phyloP scores from a whole-genome alignment of 129 eudicot species.

The Daucus carota region DNA sequence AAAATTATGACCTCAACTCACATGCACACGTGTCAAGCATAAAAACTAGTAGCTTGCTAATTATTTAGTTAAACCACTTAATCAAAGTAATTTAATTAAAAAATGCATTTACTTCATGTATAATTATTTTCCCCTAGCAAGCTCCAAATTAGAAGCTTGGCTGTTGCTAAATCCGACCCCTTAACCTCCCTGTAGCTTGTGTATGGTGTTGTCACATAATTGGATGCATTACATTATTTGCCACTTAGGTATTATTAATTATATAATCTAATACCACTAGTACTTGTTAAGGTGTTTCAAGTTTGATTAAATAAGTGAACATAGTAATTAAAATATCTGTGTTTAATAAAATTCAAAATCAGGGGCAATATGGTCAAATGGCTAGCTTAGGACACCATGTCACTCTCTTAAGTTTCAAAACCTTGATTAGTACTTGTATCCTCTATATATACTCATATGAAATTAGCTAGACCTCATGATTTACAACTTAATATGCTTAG shows the following conservation, averaged over 20 bases:
- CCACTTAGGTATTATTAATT: neutral
- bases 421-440: neutral
- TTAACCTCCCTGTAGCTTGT: neutral
- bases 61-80: neutral
- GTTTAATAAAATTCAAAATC: neutral
- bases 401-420: neutral
- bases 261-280: neutral
- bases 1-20: neutral
- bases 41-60: neutral
- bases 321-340: neutral
- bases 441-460: neutral
- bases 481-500: neutral
- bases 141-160: neutral
- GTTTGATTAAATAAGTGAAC: neutral
- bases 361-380: neutral
- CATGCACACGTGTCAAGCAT: neutral
- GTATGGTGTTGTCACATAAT: neutral
- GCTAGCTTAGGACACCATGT: neutral
- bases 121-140: neutral
- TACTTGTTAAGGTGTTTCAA: neutral
- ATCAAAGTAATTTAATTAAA: neutral
- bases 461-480: neutral
- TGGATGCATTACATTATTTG: slow-evolving; percentile 2
- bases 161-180: neutral
- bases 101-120: neutral